phyloP scores from a whole-genome alignment of 139 green algal genomes.

The Picochlorum sp. region DNA sequence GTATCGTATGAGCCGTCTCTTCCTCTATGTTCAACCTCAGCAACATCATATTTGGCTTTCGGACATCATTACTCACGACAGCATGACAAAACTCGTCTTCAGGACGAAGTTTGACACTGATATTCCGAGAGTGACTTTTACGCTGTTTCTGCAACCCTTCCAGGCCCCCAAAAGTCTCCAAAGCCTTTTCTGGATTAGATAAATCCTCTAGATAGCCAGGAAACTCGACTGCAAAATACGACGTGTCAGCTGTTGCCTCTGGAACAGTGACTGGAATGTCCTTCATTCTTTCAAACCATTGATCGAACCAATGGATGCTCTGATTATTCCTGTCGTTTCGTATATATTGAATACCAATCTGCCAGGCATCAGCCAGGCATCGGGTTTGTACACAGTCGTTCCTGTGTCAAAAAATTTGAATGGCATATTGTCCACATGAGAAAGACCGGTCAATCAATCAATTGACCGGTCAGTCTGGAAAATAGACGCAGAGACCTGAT shows the following conservation, averaged over 20 bases:
- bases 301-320: too few relatives aligned
- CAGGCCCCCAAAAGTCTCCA: conserved; percentile 21
- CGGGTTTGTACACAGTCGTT: too few relatives aligned
- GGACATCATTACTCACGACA: not conserved
- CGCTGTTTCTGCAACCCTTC: conserved; percentile 16
- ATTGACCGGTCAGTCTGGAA: too few relatives aligned
- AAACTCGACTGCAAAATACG: conserved; percentile 17
- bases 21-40: not conserved
- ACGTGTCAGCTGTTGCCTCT: not conserved
- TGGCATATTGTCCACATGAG: too few relatives aligned
- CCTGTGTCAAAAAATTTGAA: too few relatives aligned
- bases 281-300: too few relatives aligned
- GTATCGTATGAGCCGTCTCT: too few relatives aligned
- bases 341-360: too few relatives aligned
- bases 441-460: too few relatives aligned
- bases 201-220: conserved; percentile 21
- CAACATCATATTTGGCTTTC: not conserved
- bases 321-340: too few relatives aligned
- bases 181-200: conserved; percentile 5
- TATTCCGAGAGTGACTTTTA: conserved; percentile 10
- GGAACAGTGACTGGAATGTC: not conserved
- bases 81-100: conserved; percentile 17
- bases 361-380: too few relatives aligned
- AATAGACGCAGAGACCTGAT: too few relatives aligned
- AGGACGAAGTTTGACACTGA: conserved; percentile 17